A percentile compares a stretch with the other conserved stretches of the same genome.
phyloP scores from a whole-genome alignment of 768 basidiomycete genomes.

The Lepiota brunneoincarnata region DNA sequence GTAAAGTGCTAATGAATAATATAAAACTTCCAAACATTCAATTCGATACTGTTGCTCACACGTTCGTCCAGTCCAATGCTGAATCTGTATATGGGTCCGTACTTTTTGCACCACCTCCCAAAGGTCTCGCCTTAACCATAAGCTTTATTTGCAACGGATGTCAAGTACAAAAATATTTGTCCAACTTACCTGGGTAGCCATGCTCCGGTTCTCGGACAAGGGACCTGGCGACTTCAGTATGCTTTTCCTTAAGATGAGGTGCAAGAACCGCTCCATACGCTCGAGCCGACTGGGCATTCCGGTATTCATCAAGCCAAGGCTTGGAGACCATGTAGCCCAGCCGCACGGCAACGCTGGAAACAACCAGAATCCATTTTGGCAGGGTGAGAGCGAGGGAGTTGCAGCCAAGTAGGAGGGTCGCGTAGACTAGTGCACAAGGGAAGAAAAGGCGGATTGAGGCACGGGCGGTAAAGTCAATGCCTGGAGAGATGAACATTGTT shows the following conservation, averaged over 20 bases:
- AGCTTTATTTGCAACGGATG: neutral
- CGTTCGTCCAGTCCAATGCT: slow-evolving; percentile 28
- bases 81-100: slow-evolving; percentile 32
- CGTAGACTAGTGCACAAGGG: neutral
- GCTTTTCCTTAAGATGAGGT: slow-evolving; percentile 19
- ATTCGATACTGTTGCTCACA: slow-evolving; percentile 25
- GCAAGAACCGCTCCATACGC: slow-evolving; percentile 19
- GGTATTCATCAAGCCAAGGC: neutral
- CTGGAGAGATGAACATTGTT: neutral
- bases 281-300: slow-evolving; percentile 6
- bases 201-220: neutral
- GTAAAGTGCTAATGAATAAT: slow-evolving; percentile 33
- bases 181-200: slow-evolving; percentile 2
- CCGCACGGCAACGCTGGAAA: neutral
- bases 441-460: neutral
- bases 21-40: neutral
- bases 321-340: neutral
- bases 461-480: neutral
- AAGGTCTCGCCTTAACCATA: slow-evolving; percentile 26
- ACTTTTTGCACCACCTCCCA: slow-evolving; percentile 19
- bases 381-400: neutral
- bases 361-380: neutral
- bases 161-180: too few relatives aligned
- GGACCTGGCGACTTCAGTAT: neutral
- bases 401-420: neutral